Evolutionary conservation across 306 rosid species (phyloP).

Genomic region (Trifolium subterraneum): DNA sequence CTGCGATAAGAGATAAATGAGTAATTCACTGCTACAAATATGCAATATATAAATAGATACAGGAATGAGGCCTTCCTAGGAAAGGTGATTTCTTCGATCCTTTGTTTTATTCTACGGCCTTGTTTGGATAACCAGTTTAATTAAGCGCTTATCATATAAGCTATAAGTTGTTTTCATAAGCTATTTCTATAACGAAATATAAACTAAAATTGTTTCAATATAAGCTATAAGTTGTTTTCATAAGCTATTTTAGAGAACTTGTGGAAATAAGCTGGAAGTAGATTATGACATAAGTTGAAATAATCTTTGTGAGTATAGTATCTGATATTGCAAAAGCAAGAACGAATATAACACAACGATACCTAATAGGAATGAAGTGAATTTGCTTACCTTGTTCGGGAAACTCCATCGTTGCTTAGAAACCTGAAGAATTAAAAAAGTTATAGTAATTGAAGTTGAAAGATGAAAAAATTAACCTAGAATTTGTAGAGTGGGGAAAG

Average conservation of each 20-base stretch:
- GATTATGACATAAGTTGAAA: not conserved
- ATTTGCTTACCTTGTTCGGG: not conserved
- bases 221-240: not conserved
- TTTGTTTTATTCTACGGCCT: not conserved
- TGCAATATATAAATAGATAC: not conserved
- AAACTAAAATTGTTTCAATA: not conserved
- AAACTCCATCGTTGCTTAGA: not conserved
- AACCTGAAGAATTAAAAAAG: not conserved
- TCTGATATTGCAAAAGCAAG: too few relatives aligned
- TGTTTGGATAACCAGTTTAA: not conserved
- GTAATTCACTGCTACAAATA: conserved; percentile 19
- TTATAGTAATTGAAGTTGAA: not conserved
- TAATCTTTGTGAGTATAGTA: too few relatives aligned
- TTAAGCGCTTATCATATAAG: not conserved
- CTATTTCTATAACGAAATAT: not conserved
- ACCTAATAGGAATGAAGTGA: not conserved
- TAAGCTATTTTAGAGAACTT: not conserved
- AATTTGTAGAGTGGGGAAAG: too few relatives aligned
- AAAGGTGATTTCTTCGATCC: conserved; percentile 2
- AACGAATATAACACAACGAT: too few relatives aligned
- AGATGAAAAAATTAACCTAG: not conserved
- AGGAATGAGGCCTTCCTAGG: not conserved
- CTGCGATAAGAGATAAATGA: conserved; percentile 38
- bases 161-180: too few relatives aligned
- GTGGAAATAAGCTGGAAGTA: not conserved